phyloP scores from a whole-genome alignment of 371 early-diverging fungal species.

The Lichtheimia hyalospora region DNA sequence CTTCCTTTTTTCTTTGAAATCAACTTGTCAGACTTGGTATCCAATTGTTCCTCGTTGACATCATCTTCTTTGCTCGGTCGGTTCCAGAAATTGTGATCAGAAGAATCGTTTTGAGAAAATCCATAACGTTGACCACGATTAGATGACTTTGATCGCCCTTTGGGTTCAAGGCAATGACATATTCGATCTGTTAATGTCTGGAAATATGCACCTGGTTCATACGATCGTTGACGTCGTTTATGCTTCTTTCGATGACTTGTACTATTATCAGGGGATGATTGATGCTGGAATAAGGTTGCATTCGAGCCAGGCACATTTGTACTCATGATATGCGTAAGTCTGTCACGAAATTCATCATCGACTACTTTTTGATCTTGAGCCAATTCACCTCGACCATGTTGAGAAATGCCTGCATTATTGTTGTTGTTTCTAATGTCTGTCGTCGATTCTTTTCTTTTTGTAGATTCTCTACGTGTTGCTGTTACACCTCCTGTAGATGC shows the following conservation, averaged over 20 bases:
- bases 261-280: background rate
- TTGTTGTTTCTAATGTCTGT: background rate
- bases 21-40: background rate
- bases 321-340: slow-evolving; percentile 28
- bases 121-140: slow-evolving; percentile 35
- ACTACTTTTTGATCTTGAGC: slow-evolving; percentile 27
- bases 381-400: slow-evolving; percentile 35
- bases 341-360: slow-evolving; percentile 21
- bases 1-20: background rate
- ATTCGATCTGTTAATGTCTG: background rate
- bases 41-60: background rate
- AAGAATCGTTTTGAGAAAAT: slow-evolving; percentile 42
- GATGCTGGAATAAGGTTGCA: background rate
- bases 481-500: too few relatives aligned
- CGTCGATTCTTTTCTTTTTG: background rate
- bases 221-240: background rate
- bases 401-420: slow-evolving; percentile 4
- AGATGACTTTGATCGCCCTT: background rate
- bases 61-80: background rate
- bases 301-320: slow-evolving; percentile 25
- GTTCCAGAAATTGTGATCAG: slow-evolving; percentile 15
- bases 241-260: too few relatives aligned
- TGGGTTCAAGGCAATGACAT: background rate
- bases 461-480: background rate
- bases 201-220: background rate